Evolutionary conservation across 148 eudicot species (phyloP).

Genomic region (Pouteria glomerata): DNA sequence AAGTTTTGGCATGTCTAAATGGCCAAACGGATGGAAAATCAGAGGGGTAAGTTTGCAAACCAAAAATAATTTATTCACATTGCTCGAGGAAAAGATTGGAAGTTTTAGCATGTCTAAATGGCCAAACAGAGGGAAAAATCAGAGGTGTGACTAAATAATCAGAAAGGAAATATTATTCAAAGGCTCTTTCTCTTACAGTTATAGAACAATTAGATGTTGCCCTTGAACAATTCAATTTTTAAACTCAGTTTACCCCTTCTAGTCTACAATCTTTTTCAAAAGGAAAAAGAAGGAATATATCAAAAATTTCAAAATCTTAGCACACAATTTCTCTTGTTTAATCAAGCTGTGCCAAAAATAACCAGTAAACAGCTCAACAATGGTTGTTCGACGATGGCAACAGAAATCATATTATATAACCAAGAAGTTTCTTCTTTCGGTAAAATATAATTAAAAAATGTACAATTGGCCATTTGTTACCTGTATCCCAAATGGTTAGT

Average conservation of each 20-base stretch:
- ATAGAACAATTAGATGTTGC: too few relatives aligned
- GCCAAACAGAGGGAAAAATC: background rate
- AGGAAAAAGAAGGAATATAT: background rate
- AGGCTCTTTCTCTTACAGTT: too few relatives aligned
- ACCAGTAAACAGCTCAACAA: background rate
- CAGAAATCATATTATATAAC: background rate
- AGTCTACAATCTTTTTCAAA: too few relatives aligned
- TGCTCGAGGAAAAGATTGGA: background rate
- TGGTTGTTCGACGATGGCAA: background rate
- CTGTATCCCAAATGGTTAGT: slow-evolving; percentile 98
- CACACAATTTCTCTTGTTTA: background rate
- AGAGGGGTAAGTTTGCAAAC: background rate
- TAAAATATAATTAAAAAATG: background rate
- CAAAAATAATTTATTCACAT: background rate
- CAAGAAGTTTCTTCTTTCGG: background rate
- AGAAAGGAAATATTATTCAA: too few relatives aligned
- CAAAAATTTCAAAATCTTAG: background rate
- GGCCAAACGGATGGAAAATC: background rate
- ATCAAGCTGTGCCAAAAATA: background rate
- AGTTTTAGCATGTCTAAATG: too few relatives aligned
- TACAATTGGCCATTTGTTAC: slow-evolving; percentile 21
- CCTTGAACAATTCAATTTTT: too few relatives aligned
- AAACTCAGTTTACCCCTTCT: too few relatives aligned
- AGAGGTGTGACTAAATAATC: too few relatives aligned
- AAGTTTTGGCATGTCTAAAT: too few relatives aligned